Evolutionary conservation across 164 flowering plant species (phyloP), one percentile per base, ranked within the genome.

Genomic region (Cinnamomum micranthum): DNA sequence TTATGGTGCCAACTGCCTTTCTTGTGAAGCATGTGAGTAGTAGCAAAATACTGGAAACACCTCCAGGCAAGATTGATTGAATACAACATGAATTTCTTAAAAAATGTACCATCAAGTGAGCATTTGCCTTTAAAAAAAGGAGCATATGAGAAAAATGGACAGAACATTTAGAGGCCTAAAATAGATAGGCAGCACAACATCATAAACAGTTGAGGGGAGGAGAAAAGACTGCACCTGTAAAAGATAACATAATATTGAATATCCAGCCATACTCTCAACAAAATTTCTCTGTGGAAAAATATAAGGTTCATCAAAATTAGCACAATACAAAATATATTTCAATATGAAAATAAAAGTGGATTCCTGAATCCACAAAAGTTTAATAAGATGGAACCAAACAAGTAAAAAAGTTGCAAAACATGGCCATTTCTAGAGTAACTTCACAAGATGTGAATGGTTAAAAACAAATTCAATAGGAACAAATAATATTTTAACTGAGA

Each of bases 261-360:
- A 94, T 50, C 99, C 99, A 71, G 99, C 99, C 99, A 96, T 96
- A 81, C 99, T 96, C 85, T 96, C 99, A 65, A 96, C 99, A 80
- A 94, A 96, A 77, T 96, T 96, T 74, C 99, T 88, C 99, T 95
- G 98, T 84, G 81, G 69, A 60, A 71, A 80, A 66, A 28, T 55
- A 79, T 50, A 31, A 25, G 19, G 65, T 2, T 19, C 27, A 22
- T 73, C 64, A 75, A 65, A 70, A 55, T 6, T 20, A 55, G n/a
- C n/a, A 55, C 6, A 4, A 55, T 17, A 20, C 47, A 14, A 55
- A 13, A 55, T 55, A 55, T 10, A 55, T 55, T 55, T 55, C 60
- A 15, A 55, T 20, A 55, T 55, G 60, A 55, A 71, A 24, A 20
- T 35, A 58, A 60, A 69, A 24, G 22, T 64, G 24, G 28, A 19